These are phyloP conservation scores for Metarhizium album DNA, from an alignment of 2,329 filamentous ascomycete species.

Conservation along the genomic window DNA sequence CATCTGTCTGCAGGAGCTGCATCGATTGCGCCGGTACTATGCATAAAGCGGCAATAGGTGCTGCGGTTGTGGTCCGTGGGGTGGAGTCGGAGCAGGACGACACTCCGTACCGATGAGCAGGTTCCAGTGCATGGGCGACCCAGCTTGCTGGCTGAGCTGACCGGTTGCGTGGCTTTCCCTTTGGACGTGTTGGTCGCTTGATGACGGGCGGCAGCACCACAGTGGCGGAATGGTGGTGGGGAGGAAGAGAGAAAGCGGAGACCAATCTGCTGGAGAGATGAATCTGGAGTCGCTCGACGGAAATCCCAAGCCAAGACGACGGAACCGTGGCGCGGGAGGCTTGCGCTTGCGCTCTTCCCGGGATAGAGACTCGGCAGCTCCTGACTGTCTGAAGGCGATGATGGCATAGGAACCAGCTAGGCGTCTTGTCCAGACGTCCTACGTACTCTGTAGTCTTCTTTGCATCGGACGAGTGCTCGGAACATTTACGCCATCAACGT, in stretches of 20 bases:
- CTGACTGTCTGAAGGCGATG: too few relatives aligned
- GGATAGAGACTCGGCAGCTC: too few relatives aligned
- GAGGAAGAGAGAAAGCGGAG: not conserved
- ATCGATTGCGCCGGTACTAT: not conserved
- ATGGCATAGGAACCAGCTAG: not conserved
- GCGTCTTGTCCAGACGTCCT: not conserved
- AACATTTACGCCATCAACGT: not conserved
- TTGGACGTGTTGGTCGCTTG: not conserved
- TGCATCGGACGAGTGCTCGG: not conserved
- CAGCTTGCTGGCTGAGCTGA: constrained; percentile 5
- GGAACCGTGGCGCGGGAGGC: not conserved
- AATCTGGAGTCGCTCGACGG: not conserved
- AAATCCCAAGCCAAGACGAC: not conserved
- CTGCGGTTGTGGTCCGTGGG: not conserved
- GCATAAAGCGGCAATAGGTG: not conserved
- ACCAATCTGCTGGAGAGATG: not conserved
- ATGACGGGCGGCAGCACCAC: not conserved
- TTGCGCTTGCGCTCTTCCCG: too few relatives aligned
- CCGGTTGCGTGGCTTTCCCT: constrained; percentile 2
- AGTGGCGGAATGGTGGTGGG: not conserved
- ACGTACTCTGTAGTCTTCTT: not conserved
- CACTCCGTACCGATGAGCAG: constrained; percentile 1
- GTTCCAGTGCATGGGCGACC: constrained; percentile 4
- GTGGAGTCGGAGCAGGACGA: not conserved
- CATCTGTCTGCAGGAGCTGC: constrained; percentile 1